Percentiles rank a stretch among this genome's conserved stretches.
phyloP scores from a whole-genome alignment of 768 basidiomycete species.

The Holtermannia corniformis region DNA sequence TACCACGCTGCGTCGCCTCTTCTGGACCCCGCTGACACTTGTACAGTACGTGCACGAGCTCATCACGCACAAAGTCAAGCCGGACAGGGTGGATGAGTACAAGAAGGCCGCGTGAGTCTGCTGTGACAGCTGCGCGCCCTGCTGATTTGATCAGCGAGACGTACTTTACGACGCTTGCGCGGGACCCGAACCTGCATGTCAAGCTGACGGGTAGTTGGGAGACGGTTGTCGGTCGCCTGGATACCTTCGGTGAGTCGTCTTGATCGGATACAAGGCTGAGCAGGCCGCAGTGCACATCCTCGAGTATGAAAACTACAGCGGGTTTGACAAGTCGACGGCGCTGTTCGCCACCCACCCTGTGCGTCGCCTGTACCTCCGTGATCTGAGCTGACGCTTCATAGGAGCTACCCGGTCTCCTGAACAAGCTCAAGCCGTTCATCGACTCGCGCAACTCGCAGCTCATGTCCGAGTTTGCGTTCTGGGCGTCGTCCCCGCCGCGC shows the following conservation, averaged over 20 bases:
- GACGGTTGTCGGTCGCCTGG: constrained; percentile 76
- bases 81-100: constrained; percentile 70
- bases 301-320: constrained; percentile 88
- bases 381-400: not conserved
- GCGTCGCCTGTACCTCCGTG: not conserved
- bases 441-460: constrained; percentile 65
- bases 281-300: constrained; percentile 49
- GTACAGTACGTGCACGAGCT: constrained; percentile 47
- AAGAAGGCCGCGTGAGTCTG: constrained; percentile 70
- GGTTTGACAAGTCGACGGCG: constrained; percentile 56
- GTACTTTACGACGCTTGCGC: constrained; percentile 73
- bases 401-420: constrained; percentile 60
- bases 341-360: constrained; percentile 4
- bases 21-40: too few relatives aligned
- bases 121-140: constrained; percentile 2
- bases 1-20: too few relatives aligned
- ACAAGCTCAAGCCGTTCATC: constrained; percentile 64
- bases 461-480: constrained; percentile 77
- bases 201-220: constrained; percentile 95
- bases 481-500: constrained; percentile 80
- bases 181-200: constrained; percentile 62
- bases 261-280: not conserved
- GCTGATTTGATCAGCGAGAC: constrained; percentile 50
- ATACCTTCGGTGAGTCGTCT: constrained; percentile 57
- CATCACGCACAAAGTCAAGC: constrained; percentile 64